These are phyloP conservation scores for Fusarium sp. DNA, from an alignment of 2,329 filamentous ascomycete genomes.

Conservation along the genomic window DNA sequence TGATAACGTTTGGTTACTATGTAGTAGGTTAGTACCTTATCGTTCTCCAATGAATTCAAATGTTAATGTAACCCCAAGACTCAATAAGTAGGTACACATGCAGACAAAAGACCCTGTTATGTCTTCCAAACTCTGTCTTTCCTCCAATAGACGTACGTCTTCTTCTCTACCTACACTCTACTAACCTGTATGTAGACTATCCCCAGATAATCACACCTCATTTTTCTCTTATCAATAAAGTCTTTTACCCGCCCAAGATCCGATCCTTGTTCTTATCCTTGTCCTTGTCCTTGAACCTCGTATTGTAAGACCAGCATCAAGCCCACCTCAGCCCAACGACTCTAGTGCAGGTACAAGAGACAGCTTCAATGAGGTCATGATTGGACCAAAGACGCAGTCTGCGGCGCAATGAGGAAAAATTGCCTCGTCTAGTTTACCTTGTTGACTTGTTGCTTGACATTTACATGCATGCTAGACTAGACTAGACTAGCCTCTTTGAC, in stretches of 20 bases:
- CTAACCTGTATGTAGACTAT: not conserved
- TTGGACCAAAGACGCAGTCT: constrained; percentile 13
- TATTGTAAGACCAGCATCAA: constrained; percentile 17
- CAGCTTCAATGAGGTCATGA: constrained; percentile 32
- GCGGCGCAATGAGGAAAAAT: constrained; percentile 20
- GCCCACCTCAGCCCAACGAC: constrained; percentile 23
- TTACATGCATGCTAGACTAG: not conserved
- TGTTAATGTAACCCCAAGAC: not conserved
- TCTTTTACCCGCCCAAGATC: constrained; percentile 18
- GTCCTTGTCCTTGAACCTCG: constrained; percentile 10
- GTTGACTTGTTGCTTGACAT: not conserved
- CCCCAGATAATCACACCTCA: constrained; percentile 3
- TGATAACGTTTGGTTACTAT: not conserved
- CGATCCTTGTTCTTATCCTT: not conserved
- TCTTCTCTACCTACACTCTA: not conserved
- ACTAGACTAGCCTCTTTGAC: not conserved
- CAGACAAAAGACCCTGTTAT: not conserved
- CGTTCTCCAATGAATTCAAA: not conserved
- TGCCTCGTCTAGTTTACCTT: constrained; percentile 20
- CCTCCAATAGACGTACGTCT: not conserved
- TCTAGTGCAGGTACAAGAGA: constrained; percentile 28
- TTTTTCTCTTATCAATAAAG: constrained; percentile 17
- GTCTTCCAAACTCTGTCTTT: not conserved
- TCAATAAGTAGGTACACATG: not conserved
- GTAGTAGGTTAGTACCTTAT: not conserved